Base-by-base conservation (phyloP, 2,329 filamentous ascomycete genomes). In the Phialophora tarda region DNA sequence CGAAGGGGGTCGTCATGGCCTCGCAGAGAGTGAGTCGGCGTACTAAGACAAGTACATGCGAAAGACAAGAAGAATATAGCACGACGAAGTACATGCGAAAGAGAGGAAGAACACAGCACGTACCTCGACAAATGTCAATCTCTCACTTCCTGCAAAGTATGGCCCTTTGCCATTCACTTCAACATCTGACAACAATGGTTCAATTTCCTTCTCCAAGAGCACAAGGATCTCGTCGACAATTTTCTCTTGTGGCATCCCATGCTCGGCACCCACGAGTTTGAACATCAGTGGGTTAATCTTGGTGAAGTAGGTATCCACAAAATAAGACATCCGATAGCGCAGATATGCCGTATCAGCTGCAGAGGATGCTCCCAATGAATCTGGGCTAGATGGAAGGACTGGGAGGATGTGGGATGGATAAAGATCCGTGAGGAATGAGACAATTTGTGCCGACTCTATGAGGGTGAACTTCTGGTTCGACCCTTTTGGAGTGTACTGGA, bases 91-190 rank as follows among this genome's bases (percentile, higher is more conserved):
- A 61, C 26, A 21, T 24, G 60, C n/a, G n/a, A 6, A 61, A 21
- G 59, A 30, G 5, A 26, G 32, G 26, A 28, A 56, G 28, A 24
- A 28, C 17, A 14, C 21, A 32, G 32, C n/a, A 74, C 79, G 67
- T 78, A 91, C 91, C 85, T 95, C 92, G 11, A 88, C 91, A 41
- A 93, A 77, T 0, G 91, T 94, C 48, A 93, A 74, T 74, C 80
- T 86, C 23, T 85, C 80, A 59, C 83, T 86, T 0, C 88, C 89
- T 1, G 85, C 86, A 74, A 90, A 91, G 76, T 87, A 91, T 0
- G 88, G 88, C 17, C 63, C 59, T 12, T 26, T 54, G 0, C 47
- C 44, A 28, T 47, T 11, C n/a, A 4, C 24, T 4, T n/a, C 47
- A n/a, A 44, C 51, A 23, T 62, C 58, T 7, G 73, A 74, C 28